These are phyloP conservation scores for Russula sp. DNA, from an alignment of 768 basidiomycete genomes.

Conservation along the genomic window DNA sequence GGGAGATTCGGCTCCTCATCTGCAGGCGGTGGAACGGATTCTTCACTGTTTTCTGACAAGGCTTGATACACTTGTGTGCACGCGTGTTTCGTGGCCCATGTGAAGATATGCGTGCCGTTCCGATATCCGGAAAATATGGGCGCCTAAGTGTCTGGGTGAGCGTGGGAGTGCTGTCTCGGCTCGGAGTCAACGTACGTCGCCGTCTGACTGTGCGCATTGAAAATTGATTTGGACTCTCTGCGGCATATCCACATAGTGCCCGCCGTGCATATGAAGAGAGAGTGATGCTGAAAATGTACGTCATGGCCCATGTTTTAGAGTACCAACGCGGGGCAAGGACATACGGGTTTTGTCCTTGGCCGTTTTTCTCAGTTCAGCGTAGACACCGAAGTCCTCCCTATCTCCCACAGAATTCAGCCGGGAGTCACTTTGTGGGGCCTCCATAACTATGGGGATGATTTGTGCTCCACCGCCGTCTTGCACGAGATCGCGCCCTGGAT, in stretches of 20 bases:
- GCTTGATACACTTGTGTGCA: constrained; percentile 21
- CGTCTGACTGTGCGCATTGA: constrained; percentile 27
- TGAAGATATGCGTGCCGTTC: constrained; percentile 30
- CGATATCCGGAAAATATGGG: constrained; percentile 23
- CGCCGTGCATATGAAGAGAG: constrained; percentile 27
- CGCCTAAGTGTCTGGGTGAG: neutral
- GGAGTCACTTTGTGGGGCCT: constrained; percentile 2
- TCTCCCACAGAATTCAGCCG: neutral
- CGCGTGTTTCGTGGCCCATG: constrained; percentile 29
- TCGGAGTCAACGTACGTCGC: constrained; percentile 26
- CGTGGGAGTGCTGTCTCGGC: neutral
- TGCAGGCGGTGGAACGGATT: constrained; percentile 17
- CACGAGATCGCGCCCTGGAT: constrained; percentile 2
- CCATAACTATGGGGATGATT: constrained; percentile 6
- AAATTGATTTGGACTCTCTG: constrained; percentile 29
- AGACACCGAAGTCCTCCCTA: constrained; percentile 14
- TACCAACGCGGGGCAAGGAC: neutral
- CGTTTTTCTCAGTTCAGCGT: constrained; percentile 1
- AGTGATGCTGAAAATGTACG: constrained; percentile 24
- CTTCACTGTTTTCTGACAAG: constrained; percentile 10
- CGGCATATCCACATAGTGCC: constrained; percentile 27
- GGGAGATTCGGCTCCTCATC: constrained; percentile 3
- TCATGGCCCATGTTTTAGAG: neutral
- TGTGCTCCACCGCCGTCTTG: constrained; percentile 1
- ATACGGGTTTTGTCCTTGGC: constrained; percentile 1